These are phyloP conservation scores for Botrytis fragariae DNA, from an alignment of 2,329 filamentous ascomycete genomes.

Conservation along the genomic window DNA sequence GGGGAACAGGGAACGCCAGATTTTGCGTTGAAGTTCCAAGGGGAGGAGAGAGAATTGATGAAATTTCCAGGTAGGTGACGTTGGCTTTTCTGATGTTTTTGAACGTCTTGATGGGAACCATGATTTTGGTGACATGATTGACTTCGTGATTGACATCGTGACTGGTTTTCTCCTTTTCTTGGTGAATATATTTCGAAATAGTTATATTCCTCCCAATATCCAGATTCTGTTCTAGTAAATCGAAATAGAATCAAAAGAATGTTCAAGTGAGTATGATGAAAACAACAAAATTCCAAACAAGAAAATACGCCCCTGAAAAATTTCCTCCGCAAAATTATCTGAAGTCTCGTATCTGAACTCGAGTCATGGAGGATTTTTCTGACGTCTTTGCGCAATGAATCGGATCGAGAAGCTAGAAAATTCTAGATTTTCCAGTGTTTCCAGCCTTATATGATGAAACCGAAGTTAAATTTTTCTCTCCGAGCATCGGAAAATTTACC, in stretches of 20 bases:
- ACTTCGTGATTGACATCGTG: not conserved
- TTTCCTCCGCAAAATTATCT: constrained; percentile 2
- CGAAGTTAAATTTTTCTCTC: not conserved
- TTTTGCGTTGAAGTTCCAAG: constrained; percentile 9
- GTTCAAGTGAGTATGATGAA: not conserved
- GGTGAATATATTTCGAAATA: not conserved
- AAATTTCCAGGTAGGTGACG: not conserved
- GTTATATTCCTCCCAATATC: not conserved
- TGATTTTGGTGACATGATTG: not conserved
- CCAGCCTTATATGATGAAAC: constrained; percentile 3
- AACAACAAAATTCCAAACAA: not conserved
- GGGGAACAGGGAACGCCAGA: constrained; percentile 14
- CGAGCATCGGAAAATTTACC: not conserved
- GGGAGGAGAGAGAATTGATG: constrained; percentile 4
- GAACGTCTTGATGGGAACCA: not conserved
- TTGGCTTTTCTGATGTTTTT: not conserved
- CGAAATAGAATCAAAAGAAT: not conserved
- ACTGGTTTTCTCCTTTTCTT: not conserved
- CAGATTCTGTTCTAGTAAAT: not conserved
- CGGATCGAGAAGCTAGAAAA: not conserved
- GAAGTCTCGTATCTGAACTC: not conserved
- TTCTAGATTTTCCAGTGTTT: not conserved
- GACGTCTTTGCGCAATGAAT: not conserved
- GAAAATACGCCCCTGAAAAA: not conserved
- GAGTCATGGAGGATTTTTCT: not conserved